These are phyloP conservation scores for Aphanomyces invadans DNA, from an alignment of 352 stramenopile species.

Conservation along the genomic window DNA sequence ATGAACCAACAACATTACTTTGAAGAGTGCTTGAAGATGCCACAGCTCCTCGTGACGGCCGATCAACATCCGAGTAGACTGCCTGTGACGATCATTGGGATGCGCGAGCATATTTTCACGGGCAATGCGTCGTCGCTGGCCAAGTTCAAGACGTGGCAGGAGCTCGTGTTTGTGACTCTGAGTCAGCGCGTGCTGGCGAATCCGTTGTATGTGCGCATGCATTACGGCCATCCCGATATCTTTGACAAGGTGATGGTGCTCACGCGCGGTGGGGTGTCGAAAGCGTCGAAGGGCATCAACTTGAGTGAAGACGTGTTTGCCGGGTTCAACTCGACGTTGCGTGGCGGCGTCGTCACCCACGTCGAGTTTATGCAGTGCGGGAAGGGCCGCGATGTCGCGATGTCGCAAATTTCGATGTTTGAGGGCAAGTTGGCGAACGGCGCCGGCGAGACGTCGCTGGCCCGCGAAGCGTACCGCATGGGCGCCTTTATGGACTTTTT, in stretches of 20 bases:
- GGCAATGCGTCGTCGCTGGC: constrained; percentile 71
- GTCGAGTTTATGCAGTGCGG: constrained; percentile 85
- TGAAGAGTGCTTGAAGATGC: constrained; percentile 82
- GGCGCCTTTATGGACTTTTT: constrained; percentile 83
- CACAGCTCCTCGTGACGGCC: constrained; percentile 61
- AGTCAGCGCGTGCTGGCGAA: constrained; percentile 74
- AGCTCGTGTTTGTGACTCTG: constrained; percentile 77
- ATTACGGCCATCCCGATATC: constrained; percentile 84
- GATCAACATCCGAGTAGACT: constrained; percentile 60
- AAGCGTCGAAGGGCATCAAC: constrained; percentile 78
- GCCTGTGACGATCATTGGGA: constrained; percentile 74
- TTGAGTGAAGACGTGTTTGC: constrained; percentile 85
- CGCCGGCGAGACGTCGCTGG: constrained; percentile 64
- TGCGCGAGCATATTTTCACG: constrained; percentile 84
- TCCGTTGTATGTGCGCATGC: constrained; percentile 63
- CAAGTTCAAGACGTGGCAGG: constrained; percentile 83
- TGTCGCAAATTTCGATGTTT: constrained; percentile 97
- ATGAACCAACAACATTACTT: constrained; percentile 87
- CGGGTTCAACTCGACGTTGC: constrained; percentile 77
- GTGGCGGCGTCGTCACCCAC: constrained; percentile 63
- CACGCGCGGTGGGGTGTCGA: constrained; percentile 63
- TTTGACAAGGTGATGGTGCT: constrained; percentile 82
- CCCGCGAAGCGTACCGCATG: constrained; percentile 76
- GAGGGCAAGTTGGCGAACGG: constrained; percentile 80
- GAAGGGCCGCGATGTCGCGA: constrained; percentile 98